Conservation (phyloP, 208 protist species). For the Leishmania major region DNA sequence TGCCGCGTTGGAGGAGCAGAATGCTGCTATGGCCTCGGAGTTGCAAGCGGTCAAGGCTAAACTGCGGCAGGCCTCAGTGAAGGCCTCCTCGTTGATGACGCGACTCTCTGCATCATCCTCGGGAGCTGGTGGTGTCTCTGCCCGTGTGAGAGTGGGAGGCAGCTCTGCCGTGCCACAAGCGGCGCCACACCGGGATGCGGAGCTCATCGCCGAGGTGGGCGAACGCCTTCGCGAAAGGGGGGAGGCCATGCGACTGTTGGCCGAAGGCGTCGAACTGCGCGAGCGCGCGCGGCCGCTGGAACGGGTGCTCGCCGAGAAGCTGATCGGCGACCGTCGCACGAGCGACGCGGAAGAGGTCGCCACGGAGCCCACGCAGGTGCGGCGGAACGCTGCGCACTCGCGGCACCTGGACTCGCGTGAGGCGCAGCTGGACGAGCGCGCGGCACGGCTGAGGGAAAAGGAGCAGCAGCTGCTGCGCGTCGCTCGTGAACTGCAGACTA, state of each 20-base stretch:
- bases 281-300: constrained; percentile 25
- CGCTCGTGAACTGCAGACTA: constrained; percentile 39
- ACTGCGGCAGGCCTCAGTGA: neutral
- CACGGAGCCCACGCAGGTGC: neutral
- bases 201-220: constrained; percentile 13
- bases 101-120: constrained; percentile 1
- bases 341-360: neutral
- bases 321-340: neutral
- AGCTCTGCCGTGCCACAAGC: neutral
- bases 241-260: constrained; percentile 21
- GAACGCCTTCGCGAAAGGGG: constrained; percentile 14
- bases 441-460: constrained; percentile 35
- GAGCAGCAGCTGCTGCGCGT: constrained; percentile 44
- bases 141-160: neutral
- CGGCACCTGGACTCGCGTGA: constrained; percentile 20
- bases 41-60: constrained; percentile 11
- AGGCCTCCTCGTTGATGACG: constrained; percentile 8
- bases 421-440: constrained; percentile 26
- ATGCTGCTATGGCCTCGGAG: constrained; percentile 7
- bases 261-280: constrained; percentile 23
- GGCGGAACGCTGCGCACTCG: too few species aligned
- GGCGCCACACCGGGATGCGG: neutral
- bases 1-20: constrained; percentile 10
- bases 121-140: neutral
- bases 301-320: constrained; percentile 9